Evolutionary conservation across 805 yeast species (phyloP).

Genomic region (Saturnispora besseyi): DNA sequence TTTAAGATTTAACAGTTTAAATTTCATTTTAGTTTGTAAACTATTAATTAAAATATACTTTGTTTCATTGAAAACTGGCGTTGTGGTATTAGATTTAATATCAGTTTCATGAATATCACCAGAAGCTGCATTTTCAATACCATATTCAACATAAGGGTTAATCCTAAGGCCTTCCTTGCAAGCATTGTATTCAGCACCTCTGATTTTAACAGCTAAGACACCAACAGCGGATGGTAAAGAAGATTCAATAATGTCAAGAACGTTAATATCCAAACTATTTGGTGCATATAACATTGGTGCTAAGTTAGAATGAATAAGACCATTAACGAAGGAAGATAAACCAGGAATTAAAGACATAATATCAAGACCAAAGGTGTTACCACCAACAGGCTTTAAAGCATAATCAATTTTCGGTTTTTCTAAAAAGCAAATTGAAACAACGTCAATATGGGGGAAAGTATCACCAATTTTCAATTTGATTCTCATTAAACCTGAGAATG

Average conservation of each 20-base stretch:
- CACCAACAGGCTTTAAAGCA: conserved; percentile 78
- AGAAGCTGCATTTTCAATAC: conserved; percentile 30
- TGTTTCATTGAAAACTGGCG: conserved; percentile 62
- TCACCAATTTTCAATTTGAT: conserved; percentile 53
- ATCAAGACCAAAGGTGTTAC: conserved; percentile 80
- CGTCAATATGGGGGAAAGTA: conserved; percentile 69
- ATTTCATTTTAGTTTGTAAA: conserved; percentile 46
- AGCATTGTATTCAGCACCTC: conserved; percentile 43
- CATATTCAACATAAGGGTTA: conserved; percentile 38
- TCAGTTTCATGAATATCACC: conserved; percentile 35
- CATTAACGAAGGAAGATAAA: conserved; percentile 60
- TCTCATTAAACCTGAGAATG: conserved; percentile 61
- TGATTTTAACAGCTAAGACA: conserved; percentile 53
- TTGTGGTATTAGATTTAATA: conserved; percentile 44
- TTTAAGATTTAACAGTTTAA: conserved; percentile 45
- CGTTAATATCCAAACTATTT: conserved; percentile 65
- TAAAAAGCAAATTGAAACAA: conserved; percentile 61
- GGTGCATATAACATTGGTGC: conserved; percentile 81
- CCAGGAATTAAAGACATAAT: conserved; percentile 82
- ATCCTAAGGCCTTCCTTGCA: conserved; percentile 25
- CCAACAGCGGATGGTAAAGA: conserved; percentile 63
- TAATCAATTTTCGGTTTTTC: conserved; percentile 76
- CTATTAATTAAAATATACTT: conserved; percentile 48
- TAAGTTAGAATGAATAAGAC: conserved; percentile 57
- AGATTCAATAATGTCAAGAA: conserved; percentile 59